Base-by-base conservation (phyloP, 164 flowering plant genomes). In the Macadamia tetraphylla region DNA sequence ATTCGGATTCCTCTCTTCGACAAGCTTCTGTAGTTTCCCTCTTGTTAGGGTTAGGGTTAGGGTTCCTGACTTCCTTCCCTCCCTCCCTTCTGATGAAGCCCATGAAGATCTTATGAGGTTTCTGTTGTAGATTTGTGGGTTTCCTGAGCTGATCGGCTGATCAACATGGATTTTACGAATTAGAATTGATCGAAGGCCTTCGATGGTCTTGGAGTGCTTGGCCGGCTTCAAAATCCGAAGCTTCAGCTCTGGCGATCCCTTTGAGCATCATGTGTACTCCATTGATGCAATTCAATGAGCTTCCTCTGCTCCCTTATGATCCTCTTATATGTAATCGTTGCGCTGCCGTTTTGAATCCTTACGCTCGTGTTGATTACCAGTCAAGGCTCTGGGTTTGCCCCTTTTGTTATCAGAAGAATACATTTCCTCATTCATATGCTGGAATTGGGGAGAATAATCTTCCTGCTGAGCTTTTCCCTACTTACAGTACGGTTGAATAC, bases 201-300 rank as follows among this genome's bases (percentile, higher is more conserved):
- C 81, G 98, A 1, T 94, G 98, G 98, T 68, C 97, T 7, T 94
- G 98, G 98, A 88, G 91, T 64, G 81, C 97, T 48, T 94, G 95
- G 97, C 97, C 98, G 17, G 71, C 85, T 0, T 76, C 97, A 4
- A 84, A 82, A 64, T 17, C 88, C 17, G 88, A 84, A 52, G 80
- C 81, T 1, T 43, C 83, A 12, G 75, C 84, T 15, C 85, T 94
- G 12, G 77, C 86, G 0, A 71, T 94, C 64, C 97, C 98, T 0
- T 78, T 92, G 35, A 82, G 88, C 74, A 66, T 94, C 60, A 85
- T 92, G 86, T 87, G 84, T 77, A 90, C 95, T 3, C 98, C 97
- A 6, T 73, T 92, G 56, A 85, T 81, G 84, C 81, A 84, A 23
- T 78, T 76, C 78, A 55, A 69, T 46, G 97, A 94, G 70, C 88